Percentiles rank a stretch among this genome's conserved stretches.
Evolutionary conservation across 345 rosid species (phyloP).

Genomic region (Eucalyptus pauciflora): DNA sequence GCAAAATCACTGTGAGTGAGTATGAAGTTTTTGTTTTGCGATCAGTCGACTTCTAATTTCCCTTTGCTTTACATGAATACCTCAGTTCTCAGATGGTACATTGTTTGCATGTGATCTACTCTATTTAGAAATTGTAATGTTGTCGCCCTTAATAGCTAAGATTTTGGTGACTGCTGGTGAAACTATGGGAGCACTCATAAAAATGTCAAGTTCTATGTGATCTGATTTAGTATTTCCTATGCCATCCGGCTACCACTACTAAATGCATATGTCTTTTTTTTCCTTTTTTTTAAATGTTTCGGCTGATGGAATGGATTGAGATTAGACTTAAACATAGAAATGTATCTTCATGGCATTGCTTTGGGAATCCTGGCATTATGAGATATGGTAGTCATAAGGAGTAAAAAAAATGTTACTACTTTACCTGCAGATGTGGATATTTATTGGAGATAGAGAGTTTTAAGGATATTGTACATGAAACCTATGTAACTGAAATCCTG

Average conservation of each 20-base stretch:
- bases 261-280: not conserved
- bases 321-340: not conserved
- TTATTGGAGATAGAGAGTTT: not conserved
- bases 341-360: not conserved
- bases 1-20: conserved; percentile 32
- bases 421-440: not conserved
- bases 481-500: not conserved
- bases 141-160: not conserved
- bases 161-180: not conserved
- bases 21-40: not conserved
- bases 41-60: not conserved
- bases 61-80: not conserved
- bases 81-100: not conserved
- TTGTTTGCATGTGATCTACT: not conserved
- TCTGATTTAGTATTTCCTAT: not conserved
- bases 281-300: not conserved
- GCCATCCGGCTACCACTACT: not conserved
- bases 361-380: not conserved
- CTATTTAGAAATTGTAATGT: not conserved
- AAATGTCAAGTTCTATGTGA: not conserved
- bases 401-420: not conserved
- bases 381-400: not conserved
- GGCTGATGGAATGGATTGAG: not conserved
- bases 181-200: not conserved
- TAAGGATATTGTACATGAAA: not conserved